A percentile compares a stretch with the other conserved stretches of the same genome.
Conservation (phyloP, 2,329 filamentous ascomycete species). For the Diaporthe citrichinensis region DNA sequence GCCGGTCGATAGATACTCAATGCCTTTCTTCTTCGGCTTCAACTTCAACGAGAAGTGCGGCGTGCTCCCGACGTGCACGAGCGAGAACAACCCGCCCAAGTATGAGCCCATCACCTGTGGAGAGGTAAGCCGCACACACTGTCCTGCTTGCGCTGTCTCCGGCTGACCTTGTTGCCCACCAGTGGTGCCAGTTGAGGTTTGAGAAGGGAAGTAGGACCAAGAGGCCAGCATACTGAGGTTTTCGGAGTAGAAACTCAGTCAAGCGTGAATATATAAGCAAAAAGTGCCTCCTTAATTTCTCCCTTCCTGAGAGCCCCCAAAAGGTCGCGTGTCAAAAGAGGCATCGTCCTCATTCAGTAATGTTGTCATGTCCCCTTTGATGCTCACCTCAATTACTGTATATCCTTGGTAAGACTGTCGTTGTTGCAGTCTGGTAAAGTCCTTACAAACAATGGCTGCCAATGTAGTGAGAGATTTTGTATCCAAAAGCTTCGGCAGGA, state of each 20-base stretch:
- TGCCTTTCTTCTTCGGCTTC: conserved; percentile 70
- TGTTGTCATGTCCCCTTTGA: background rate
- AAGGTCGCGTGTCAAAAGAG: background rate
- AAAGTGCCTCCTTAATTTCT: background rate
- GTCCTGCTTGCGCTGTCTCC: background rate
- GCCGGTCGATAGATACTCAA: conserved; percentile 60
- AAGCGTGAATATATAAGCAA: background rate
- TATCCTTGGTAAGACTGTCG: background rate
- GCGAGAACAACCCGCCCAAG: conserved; percentile 60
- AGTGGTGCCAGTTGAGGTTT: conserved; percentile 52
- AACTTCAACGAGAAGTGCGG: conserved; percentile 66
- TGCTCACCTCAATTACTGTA: background rate
- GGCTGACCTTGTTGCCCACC: background rate
- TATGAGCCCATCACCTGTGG: conserved; percentile 67
- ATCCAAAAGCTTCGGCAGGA: background rate
- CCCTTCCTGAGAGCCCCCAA: background rate
- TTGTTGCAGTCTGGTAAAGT: background rate
- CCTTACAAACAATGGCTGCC: background rate
- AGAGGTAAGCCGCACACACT: conserved; percentile 52
- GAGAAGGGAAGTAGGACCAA: conserved; percentile 43
- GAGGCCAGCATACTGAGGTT: background rate
- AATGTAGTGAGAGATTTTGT: background rate
- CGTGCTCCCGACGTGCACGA: conserved; percentile 63
- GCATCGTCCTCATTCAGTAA: background rate
- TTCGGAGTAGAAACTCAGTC: too few relatives aligned